Evolutionary conservation across 2,329 filamentous ascomycete species (phyloP).

Genomic region (Colletotrichum sp.): DNA sequence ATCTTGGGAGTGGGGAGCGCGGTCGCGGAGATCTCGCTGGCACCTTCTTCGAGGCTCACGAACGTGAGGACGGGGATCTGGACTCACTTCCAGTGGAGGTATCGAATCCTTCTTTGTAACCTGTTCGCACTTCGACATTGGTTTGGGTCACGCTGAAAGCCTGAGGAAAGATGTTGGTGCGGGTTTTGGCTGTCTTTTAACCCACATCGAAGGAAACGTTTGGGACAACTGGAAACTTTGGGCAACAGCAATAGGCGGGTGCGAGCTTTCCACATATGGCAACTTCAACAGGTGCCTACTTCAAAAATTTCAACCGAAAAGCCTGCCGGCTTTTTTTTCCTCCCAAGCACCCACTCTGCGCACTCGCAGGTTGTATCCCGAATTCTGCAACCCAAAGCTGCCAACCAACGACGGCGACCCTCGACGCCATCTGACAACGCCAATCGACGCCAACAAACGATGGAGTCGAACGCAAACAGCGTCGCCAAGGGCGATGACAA

Average conservation of each 20-base stretch:
- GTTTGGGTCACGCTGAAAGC: rapidly evolving
- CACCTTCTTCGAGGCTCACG: not conserved
- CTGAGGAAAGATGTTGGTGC: rapidly evolving
- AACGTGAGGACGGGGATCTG: not conserved
- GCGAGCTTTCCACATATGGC: not conserved
- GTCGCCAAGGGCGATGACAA: not conserved
- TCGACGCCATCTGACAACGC: rapidly evolving
- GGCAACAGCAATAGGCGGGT: not conserved
- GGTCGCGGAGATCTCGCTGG: not conserved
- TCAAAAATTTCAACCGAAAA: not conserved
- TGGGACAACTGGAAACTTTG: not conserved
- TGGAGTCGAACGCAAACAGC: not conserved
- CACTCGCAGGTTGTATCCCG: rapidly evolving
- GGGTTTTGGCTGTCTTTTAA: not conserved
- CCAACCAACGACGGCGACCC: rapidly evolving
- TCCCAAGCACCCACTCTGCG: not conserved
- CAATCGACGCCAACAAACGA: rapidly evolving
- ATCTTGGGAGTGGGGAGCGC: not conserved
- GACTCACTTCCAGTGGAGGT: not conserved
- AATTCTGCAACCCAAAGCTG: rapidly evolving
- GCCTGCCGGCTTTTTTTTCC: rapidly evolving
- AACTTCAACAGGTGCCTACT: rapidly evolving
- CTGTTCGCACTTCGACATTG: rapidly evolving
- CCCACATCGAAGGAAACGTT: not conserved
- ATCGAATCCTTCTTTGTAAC: not conserved